Percentiles rank a stretch among this genome's conserved stretches.
Conservation (phyloP, 2,329 filamentous ascomycete species). For the Alternaria incomplexa region DNA sequence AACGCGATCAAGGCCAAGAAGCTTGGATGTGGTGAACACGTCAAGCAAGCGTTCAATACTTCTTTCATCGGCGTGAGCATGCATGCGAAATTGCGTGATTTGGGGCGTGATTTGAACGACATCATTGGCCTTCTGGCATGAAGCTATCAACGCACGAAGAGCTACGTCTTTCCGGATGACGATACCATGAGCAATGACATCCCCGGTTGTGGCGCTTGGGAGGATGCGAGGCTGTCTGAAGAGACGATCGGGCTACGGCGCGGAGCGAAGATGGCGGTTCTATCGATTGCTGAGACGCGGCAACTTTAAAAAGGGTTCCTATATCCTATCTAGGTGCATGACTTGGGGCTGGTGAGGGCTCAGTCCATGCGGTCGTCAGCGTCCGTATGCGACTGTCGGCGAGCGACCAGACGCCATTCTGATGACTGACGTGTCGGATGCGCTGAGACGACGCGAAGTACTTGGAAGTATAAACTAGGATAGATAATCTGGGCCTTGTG, state of each 20-base stretch:
- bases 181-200: neutral
- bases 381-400: neutral
- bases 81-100: neutral
- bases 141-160: neutral
- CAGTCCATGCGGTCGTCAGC: neutral
- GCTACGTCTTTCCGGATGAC: neutral
- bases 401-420: neutral
- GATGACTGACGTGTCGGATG: neutral
- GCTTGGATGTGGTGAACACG: neutral
- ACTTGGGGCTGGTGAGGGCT: neutral
- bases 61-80: neutral
- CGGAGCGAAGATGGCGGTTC: conserved; percentile 60
- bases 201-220: conserved; percentile 53
- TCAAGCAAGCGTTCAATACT: neutral
- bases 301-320: conserved; percentile 11
- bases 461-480: neutral
- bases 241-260: conserved; percentile 56
- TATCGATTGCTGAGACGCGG: conserved; percentile 58
- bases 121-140: neutral
- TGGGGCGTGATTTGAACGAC: neutral
- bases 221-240: conserved; percentile 53
- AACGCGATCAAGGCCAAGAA: neutral
- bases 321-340: neutral
- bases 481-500: neutral
- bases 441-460: neutral